Evolutionary conservation across 208 protist genomes (phyloP), one percentile per base, ranked within the genome.

Genomic region (Crithidia sp.): DNA sequence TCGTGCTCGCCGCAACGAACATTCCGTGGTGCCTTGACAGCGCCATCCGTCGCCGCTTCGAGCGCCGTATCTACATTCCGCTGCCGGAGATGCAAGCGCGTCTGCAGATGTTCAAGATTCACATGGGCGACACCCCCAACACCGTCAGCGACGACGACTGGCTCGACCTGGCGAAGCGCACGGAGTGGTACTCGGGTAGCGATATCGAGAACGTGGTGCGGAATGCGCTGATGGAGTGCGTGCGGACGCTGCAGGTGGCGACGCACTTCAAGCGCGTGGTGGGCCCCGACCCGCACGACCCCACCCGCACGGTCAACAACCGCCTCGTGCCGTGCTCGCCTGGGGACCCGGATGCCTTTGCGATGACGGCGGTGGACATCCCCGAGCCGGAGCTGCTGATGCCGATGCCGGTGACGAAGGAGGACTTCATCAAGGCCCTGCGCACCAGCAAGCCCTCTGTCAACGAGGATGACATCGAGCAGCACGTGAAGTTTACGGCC

Each of bases 211-310:
- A 96, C 70, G 62, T 99, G 8, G 97, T 99, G 39, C 95, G 97
- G 17, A 98, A 99, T 66, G 98, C 98, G 2, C 83, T 99, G 47
- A 99, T 99, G 98, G 90, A 98, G 81, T 98, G 98, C 45, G 86
- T 99, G 58, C 86, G 99, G n/a, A 95, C 88, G 5, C 80, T 99
- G 45, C 98, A 99, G 85, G 82, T 88, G n/a, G 97, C 98, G 6
- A 99, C 97, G 12, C 98, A 99, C 79, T 99, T 99, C 81, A 99
- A 99, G 82, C 77, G 75, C 66, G 95, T 98, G 5, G 64, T 54
- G 5, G 95, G 90, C 8, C 93, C 90, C 36, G 87, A 87, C 55
- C 86, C 86, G 19, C 81, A 84, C 14, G 89, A 97, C 76, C 92
- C 92, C 1, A 88, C 82, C 7, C 78, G 78, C 41, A 92, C 81